phyloP scores from a whole-genome alignment of 495 filamentous ascomycete species.

The Penicillium angulare region DNA sequence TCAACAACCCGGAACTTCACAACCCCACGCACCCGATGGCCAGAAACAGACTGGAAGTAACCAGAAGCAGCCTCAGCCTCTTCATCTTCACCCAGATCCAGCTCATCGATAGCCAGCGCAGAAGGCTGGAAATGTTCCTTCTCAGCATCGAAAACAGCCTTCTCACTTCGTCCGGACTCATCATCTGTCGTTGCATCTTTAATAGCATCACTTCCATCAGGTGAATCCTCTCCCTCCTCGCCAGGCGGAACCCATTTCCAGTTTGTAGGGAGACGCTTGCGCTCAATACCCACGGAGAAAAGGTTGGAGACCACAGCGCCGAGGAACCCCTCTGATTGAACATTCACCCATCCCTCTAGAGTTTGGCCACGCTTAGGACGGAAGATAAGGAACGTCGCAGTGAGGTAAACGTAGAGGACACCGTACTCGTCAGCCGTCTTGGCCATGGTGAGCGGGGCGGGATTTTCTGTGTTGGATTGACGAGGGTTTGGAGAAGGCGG shows the following conservation, averaged over 20 bases:
- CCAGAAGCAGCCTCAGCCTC: slow-evolving; percentile 46
- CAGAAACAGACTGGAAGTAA: slow-evolving; percentile 61
- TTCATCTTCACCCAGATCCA: slow-evolving; percentile 24
- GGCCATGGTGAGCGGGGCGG: slow-evolving; percentile 48
- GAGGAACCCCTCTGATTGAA: slow-evolving; percentile 71
- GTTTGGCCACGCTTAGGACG: slow-evolving; percentile 55
- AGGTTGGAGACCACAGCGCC: slow-evolving; percentile 71
- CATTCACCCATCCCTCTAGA: slow-evolving; percentile 66
- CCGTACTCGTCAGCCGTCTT: slow-evolving; percentile 65
- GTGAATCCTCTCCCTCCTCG: slow-evolving; percentile 30
- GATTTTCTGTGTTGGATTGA: slow-evolving; percentile 31
- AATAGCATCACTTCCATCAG: neutral
- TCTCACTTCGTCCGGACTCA: slow-evolving; percentile 21
- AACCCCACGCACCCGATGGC: slow-evolving; percentile 58
- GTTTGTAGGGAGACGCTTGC: slow-evolving; percentile 59
- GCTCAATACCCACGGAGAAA: slow-evolving; percentile 70
- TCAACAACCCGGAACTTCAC: slow-evolving; percentile 63
- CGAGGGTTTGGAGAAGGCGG: slow-evolving; percentile 25
- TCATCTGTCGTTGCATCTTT: slow-evolving; percentile 30
- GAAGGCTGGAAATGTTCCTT: slow-evolving; percentile 46
- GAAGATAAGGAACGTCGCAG: slow-evolving; percentile 71
- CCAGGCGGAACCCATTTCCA: slow-evolving; percentile 63
- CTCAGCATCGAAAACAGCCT: slow-evolving; percentile 34
- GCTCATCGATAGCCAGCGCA: slow-evolving; percentile 31
- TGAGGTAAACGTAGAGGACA: slow-evolving; percentile 66